Evolutionary conservation across 1,284 basidiomycete species (phyloP).

Genomic region (Cronartium quercuum): DNA sequence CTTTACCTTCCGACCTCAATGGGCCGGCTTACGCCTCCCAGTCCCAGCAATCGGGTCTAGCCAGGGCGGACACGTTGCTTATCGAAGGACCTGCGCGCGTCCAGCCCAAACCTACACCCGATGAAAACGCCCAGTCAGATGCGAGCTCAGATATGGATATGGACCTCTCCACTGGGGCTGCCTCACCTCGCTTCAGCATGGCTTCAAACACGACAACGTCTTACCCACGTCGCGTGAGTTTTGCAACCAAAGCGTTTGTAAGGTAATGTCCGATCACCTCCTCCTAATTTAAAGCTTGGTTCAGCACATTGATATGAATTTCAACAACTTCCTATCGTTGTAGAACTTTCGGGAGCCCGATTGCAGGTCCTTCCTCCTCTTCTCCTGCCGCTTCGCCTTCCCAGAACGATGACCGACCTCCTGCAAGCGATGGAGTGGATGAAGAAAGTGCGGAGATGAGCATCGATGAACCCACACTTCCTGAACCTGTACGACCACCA

Average conservation of each 20-base stretch:
- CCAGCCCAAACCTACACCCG: slow-evolving; percentile 1
- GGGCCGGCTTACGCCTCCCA: background rate
- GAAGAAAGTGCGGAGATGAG: slow-evolving; percentile 31
- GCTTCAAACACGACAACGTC: slow-evolving; percentile 17
- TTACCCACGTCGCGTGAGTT: slow-evolving; percentile 26
- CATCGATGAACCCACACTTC: background rate
- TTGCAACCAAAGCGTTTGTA: slow-evolving; percentile 36
- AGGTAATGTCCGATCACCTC: slow-evolving; percentile 3
- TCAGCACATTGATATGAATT: background rate
- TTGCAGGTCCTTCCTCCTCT: slow-evolving; percentile 11
- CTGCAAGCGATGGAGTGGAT: background rate
- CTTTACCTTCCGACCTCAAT: background rate
- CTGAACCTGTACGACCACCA: background rate
- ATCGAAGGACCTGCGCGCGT: background rate
- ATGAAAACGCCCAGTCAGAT: background rate
- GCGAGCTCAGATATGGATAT: slow-evolving; percentile 25
- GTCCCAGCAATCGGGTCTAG: background rate
- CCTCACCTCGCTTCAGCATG: slow-evolving; percentile 1
- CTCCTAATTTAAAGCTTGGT: background rate
- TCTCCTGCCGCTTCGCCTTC: slow-evolving; percentile 6
- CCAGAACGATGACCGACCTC: background rate
- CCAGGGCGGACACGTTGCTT: background rate
- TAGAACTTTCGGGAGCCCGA: slow-evolving; percentile 37
- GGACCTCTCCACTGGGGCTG: slow-evolving; percentile 25
- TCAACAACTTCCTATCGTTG: background rate